Conservation (phyloP, 139 green algal species). For the Chlorella sorokiniana region DNA sequence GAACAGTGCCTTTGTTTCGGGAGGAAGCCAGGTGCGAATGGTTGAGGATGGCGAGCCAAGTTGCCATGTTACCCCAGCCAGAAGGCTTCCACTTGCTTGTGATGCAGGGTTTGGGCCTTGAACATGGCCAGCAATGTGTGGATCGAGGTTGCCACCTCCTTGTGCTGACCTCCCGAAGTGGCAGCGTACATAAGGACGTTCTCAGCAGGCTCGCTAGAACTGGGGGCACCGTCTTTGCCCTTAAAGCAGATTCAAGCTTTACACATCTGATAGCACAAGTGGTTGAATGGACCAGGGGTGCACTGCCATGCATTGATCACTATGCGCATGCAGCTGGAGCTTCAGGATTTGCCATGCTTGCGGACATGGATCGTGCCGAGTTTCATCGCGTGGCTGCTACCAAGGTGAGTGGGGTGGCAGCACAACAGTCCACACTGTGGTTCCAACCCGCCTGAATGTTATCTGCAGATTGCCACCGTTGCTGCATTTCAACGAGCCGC, state of each 20-base stretch:
- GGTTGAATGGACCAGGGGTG: constrained; percentile 29
- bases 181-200: neutral
- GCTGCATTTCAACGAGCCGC: neutral
- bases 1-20: neutral
- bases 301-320: constrained; percentile 35
- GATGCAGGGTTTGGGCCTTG: neutral
- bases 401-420: neutral
- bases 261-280: neutral
- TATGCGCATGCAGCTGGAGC: constrained; percentile 44
- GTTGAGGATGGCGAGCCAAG: too few species aligned
- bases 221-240: neutral
- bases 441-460: neutral
- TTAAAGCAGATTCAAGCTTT: neutral
- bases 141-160: neutral
- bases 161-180: neutral
- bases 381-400: neutral
- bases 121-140: neutral
- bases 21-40: neutral
- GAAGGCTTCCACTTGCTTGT: too few species aligned
- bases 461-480: neutral
- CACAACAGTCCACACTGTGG: neutral
- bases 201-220: neutral
- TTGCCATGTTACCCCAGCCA: too few species aligned
- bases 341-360: constrained; percentile 28
- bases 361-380: neutral